A percentile compares a stretch with the other conserved stretches of the same genome.
These are phyloP conservation scores for Nakazawaea anatomiae DNA, from an alignment of 805 yeast genomes.

Conservation along the genomic window DNA sequence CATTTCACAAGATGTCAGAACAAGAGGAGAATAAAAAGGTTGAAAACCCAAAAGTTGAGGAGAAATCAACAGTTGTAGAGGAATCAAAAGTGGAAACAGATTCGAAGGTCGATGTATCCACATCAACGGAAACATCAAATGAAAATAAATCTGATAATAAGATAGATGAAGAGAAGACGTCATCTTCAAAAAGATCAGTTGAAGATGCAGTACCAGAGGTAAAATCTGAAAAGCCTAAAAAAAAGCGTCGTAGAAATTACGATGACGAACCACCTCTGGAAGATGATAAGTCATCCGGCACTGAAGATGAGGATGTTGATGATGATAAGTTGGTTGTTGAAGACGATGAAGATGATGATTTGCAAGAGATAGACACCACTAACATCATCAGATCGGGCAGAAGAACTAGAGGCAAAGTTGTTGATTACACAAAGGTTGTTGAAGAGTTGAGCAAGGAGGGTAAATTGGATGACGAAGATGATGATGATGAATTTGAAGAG, in stretches of 20 bases:
- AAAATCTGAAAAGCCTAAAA: slow-evolving; percentile 18
- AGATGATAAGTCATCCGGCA: slow-evolving; percentile 31
- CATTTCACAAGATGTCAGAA: neutral
- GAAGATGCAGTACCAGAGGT: slow-evolving; percentile 13
- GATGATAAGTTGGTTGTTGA: slow-evolving; percentile 49
- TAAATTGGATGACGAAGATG: slow-evolving; percentile 37
- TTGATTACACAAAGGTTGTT: slow-evolving; percentile 80
- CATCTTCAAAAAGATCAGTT: slow-evolving; percentile 13
- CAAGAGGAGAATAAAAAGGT: neutral
- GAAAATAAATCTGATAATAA: no score
- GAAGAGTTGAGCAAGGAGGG: slow-evolving; percentile 55
- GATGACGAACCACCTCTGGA: slow-evolving; percentile 55
- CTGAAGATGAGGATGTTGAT: slow-evolving; percentile 37
- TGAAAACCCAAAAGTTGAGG: neutral
- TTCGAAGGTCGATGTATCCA: neutral
- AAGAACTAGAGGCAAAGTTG: slow-evolving; percentile 85
- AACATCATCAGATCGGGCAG: slow-evolving; percentile 82
- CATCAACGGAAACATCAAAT: no score
- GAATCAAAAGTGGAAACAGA: neutral
- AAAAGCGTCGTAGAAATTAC: slow-evolving; percentile 53
- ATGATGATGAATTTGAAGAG: slow-evolving; percentile 46
- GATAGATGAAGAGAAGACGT: no score
- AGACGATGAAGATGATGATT: slow-evolving; percentile 70
- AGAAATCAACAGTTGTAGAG: neutral
- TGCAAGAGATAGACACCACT: slow-evolving; percentile 71